Evolutionary conservation across 768 basidiomycete genomes (phyloP).

Genomic region (Tephrocybe rancida): DNA sequence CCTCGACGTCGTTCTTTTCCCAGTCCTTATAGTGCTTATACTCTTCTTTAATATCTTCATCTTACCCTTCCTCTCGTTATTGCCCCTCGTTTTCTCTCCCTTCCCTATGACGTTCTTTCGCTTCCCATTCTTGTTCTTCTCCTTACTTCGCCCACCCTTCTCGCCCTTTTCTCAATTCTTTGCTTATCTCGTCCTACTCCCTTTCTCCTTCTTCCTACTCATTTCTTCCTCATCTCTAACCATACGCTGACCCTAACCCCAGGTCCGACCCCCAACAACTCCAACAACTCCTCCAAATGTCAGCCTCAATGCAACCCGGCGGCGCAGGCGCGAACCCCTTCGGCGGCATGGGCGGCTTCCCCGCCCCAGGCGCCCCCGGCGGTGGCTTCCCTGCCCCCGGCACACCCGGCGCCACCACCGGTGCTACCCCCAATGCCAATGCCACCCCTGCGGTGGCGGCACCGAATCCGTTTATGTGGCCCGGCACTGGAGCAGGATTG

Average conservation of each 20-base stretch:
- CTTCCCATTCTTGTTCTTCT: no score
- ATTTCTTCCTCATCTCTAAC: neutral
- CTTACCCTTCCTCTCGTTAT: no score
- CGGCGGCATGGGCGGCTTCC: slow-evolving; percentile 14
- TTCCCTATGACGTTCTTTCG: no score
- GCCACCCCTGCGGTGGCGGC: slow-evolving; percentile 25
- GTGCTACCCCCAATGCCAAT: slow-evolving; percentile 26
- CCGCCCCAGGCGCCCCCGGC: slow-evolving; percentile 13
- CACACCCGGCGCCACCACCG: slow-evolving; percentile 37
- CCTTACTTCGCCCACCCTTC: no score
- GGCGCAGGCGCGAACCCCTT: slow-evolving; percentile 29
- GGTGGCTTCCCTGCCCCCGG: slow-evolving; percentile 65
- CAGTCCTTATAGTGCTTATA: no score
- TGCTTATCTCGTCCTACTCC: slow-evolving; percentile 21
- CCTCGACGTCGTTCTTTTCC: no score
- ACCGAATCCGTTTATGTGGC: neutral
- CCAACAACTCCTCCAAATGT: slow-evolving; percentile 78
- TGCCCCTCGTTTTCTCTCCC: no score
- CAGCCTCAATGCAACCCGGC: slow-evolving; percentile 48
- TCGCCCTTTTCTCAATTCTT: no score
- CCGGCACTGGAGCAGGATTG: neutral
- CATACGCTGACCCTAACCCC: neutral
- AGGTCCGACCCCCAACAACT: slow-evolving; percentile 80
- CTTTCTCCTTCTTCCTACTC: no score
- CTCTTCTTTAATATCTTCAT: no score